Conservation (phyloP, 2,329 filamentous ascomycete genomes). For the Pyrenochaeta sp. region DNA sequence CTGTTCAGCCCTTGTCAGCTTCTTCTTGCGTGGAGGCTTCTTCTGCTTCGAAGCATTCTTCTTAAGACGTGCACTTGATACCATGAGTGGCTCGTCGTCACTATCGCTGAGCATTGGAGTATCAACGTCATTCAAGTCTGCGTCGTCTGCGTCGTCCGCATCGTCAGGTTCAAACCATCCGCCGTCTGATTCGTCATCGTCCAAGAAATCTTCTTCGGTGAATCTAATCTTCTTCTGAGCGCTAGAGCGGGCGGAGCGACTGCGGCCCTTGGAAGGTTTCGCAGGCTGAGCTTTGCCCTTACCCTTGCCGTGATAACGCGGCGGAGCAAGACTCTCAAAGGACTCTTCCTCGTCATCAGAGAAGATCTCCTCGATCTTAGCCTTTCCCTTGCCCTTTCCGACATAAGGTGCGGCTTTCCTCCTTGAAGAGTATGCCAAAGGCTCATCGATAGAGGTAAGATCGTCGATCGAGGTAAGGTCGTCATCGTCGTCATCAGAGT, state of each 20-base stretch:
- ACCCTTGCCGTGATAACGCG: conserved; percentile 30
- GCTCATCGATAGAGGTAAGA: conserved; percentile 20
- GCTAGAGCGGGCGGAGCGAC: conserved; percentile 29
- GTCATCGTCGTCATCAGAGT: conserved; percentile 39
- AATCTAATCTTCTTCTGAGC: conserved; percentile 22
- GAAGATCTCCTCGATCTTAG: conserved; percentile 10
- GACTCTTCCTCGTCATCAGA: conserved; percentile 15
- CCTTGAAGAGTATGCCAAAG: conserved; percentile 14
- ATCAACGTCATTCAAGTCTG: conserved; percentile 26
- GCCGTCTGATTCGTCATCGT: conserved; percentile 32
- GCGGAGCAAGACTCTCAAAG: conserved; percentile 9
- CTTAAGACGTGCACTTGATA: conserved; percentile 24
- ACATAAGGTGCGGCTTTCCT: conserved; percentile 14
- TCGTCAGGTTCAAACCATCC: conserved; percentile 39
- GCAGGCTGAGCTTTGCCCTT: conserved; percentile 33
- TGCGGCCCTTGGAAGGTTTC: conserved; percentile 17
- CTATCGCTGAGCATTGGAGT: conserved; percentile 30
- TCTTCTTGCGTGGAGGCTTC: conserved; percentile 33
- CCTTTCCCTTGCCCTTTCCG: conserved; percentile 28
- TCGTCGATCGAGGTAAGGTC: conserved; percentile 27
- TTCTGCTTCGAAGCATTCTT: conserved; percentile 13
- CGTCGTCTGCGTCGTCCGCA: conserved; percentile 33
- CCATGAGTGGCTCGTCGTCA: conserved; percentile 37
- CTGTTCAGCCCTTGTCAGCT: conserved; percentile 31
- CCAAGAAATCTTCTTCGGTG: conserved; percentile 23